Percentiles rank a stretch among this genome's conserved stretches.
These are phyloP conservation scores for Ulota crispa DNA, from an alignment of 225 moss, liverwort and hornwort species.

Conservation along the genomic window DNA sequence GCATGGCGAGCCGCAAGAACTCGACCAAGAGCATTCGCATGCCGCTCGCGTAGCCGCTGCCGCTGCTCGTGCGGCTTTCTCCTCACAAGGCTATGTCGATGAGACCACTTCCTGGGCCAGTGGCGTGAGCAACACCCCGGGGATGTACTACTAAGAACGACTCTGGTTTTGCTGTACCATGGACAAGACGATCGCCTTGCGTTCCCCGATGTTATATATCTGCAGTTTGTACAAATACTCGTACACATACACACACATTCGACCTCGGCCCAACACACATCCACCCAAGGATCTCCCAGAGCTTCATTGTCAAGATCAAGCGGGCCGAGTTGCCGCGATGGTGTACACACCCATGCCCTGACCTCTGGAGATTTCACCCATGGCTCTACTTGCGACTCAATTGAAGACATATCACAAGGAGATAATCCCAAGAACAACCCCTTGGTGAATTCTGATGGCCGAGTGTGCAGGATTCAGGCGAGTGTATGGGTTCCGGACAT, in stretches of 20 bases:
- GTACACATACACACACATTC: neutral
- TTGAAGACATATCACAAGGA: no score
- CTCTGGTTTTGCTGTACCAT: neutral
- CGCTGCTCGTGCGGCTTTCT: conserved; percentile 5
- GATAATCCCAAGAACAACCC: no score
- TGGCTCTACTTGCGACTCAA: neutral
- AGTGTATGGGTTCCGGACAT: conserved; percentile 29
- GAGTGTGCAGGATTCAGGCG: conserved; percentile 20
- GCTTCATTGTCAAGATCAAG: neutral
- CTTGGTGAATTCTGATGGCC: neutral
- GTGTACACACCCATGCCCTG: neutral
- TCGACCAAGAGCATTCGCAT: conserved; percentile 12
- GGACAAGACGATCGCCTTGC: neutral
- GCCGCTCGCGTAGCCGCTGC: neutral
- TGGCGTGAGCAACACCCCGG: conserved; percentile 11
- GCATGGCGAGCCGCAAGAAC: neutral
- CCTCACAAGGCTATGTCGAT: conserved; percentile 16
- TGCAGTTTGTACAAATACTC: conserved; percentile 32
- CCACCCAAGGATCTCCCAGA: no score
- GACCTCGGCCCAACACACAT: neutral
- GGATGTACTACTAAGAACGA: conserved; percentile 26
- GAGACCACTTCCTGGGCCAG: conserved; percentile 17
- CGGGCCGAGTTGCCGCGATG: neutral
- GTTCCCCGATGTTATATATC: conserved; percentile 22
- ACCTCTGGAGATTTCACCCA: neutral